phyloP scores from a whole-genome alignment of 2,329 filamentous ascomycete species.

The Whalleya microplaca region DNA sequence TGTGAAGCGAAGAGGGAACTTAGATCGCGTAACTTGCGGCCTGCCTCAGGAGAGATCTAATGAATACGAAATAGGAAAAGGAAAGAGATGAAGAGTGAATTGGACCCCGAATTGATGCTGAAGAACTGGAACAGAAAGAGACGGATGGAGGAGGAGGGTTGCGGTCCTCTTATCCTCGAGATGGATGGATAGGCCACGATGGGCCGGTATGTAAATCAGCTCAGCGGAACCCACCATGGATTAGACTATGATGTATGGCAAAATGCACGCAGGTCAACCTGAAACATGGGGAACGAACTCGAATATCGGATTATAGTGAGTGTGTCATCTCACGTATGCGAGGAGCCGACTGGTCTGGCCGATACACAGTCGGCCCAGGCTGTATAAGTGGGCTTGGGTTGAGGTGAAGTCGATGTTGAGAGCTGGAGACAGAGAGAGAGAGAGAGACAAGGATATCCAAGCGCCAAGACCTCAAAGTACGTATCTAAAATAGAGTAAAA shows the following conservation, averaged over 20 bases:
- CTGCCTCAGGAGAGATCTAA: constrained; percentile 34
- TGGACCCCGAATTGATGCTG: constrained; percentile 36
- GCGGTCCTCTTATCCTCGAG: constrained; percentile 40
- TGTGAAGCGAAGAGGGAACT: constrained; percentile 33
- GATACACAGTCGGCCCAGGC: constrained; percentile 17
- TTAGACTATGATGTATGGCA: constrained; percentile 29
- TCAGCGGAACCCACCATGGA: constrained; percentile 23
- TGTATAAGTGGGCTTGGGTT: constrained; percentile 21
- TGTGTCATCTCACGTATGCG: constrained; percentile 24
- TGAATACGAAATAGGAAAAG: constrained; percentile 29
- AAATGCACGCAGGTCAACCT: constrained; percentile 33
- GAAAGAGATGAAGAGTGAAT: constrained; percentile 31
- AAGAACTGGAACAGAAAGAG: constrained; percentile 32
- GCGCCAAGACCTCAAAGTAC: constrained; percentile 16
- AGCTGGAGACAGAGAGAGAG: neutral
- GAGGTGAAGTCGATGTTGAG: constrained; percentile 15
- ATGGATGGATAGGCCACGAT: constrained; percentile 28
- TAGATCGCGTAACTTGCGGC: constrained; percentile 29
- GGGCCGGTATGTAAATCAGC: constrained; percentile 35
- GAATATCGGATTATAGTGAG: constrained; percentile 19
- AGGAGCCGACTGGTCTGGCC: constrained; percentile 26
- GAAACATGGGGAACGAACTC: constrained; percentile 38
- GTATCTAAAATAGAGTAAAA: constrained; percentile 27
- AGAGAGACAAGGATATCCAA: neutral
- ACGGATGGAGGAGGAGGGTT: constrained; percentile 30